Evolutionary conservation across 2,329 filamentous ascomycete genomes (phyloP).

Genomic region (Xylariaceae sp.): DNA sequence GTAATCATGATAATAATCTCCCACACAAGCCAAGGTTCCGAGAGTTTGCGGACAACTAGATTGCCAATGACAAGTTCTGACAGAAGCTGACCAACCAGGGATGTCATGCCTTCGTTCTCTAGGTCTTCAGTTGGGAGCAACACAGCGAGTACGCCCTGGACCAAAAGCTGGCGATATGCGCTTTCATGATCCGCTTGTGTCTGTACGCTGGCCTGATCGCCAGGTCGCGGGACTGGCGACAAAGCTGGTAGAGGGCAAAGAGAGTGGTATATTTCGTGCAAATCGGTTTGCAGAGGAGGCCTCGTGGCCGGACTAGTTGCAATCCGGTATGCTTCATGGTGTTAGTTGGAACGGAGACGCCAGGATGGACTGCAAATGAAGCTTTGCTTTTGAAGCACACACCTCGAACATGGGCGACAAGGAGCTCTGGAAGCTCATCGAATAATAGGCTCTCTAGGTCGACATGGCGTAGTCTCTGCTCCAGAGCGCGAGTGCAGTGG

Average conservation of each 20-base stretch:
- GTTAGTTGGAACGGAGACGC: conserved; percentile 8
- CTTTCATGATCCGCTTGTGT: conserved; percentile 72
- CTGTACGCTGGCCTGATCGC: conserved; percentile 44
- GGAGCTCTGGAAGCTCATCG: conserved; percentile 78
- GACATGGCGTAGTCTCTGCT: conserved; percentile 75
- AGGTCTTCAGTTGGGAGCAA: conserved; percentile 89
- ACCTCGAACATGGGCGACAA: conserved; percentile 79
- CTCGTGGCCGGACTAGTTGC: conserved; percentile 54
- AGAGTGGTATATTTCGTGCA: conserved; percentile 73
- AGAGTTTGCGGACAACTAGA: conserved; percentile 70
- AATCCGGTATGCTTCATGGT: conserved; percentile 61
- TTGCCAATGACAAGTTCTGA: conserved; percentile 86
- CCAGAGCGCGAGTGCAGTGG: conserved; percentile 81
- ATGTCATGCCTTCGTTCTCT: conserved; percentile 76
- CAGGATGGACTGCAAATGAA: background rate
- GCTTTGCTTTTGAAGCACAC: conserved; percentile 21
- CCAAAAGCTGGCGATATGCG: conserved; percentile 81
- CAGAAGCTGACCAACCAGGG: conserved; percentile 79
- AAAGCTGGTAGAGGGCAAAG: conserved; percentile 76
- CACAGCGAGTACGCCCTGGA: conserved; percentile 72
- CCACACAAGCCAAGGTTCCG: conserved; percentile 85
- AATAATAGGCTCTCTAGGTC: conserved; percentile 78
- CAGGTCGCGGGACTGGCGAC: conserved; percentile 63
- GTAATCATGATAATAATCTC: conserved; percentile 71
- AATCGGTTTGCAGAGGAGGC: conserved; percentile 55